Conservation (phyloP, 306 rosid genomes). For the Fragaria ananassa region DNA sequence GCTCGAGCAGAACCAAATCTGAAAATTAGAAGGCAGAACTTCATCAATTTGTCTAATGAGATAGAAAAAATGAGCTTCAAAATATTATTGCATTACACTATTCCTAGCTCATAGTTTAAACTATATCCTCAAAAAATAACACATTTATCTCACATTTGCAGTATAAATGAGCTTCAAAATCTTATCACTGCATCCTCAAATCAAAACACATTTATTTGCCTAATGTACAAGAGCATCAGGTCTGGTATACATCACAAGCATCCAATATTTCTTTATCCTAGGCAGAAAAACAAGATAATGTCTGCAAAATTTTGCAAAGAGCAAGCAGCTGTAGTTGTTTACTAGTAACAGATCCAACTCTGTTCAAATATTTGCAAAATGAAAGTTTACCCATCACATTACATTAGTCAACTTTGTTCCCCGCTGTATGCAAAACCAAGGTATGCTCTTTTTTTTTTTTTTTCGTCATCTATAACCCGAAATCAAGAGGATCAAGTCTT, state of each 20-base stretch:
- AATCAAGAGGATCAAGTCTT: neutral
- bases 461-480: neutral
- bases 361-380: neutral
- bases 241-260: neutral
- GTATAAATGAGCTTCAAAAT: slow-evolving; percentile 8
- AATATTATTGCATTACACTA: slow-evolving; percentile 6
- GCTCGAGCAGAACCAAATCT: slow-evolving; percentile 99
- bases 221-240: neutral
- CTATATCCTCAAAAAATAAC: neutral
- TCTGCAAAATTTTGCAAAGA: neutral
- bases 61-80: neutral
- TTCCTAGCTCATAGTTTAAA: neutral
- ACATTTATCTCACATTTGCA: neutral
- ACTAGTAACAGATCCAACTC: neutral
- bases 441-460: too few relatives aligned
- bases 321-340: neutral
- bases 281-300: slow-evolving; percentile 10
- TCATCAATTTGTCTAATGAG: slow-evolving; percentile 15
- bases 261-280: neutral
- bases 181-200: neutral
- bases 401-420: neutral
- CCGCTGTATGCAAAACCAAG: neutral
- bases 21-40: slow-evolving; percentile 28
- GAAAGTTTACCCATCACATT: neutral
- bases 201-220: neutral